Conservation (phyloP, 768 basidiomycete species). For the Jaapia argillacea region DNA sequence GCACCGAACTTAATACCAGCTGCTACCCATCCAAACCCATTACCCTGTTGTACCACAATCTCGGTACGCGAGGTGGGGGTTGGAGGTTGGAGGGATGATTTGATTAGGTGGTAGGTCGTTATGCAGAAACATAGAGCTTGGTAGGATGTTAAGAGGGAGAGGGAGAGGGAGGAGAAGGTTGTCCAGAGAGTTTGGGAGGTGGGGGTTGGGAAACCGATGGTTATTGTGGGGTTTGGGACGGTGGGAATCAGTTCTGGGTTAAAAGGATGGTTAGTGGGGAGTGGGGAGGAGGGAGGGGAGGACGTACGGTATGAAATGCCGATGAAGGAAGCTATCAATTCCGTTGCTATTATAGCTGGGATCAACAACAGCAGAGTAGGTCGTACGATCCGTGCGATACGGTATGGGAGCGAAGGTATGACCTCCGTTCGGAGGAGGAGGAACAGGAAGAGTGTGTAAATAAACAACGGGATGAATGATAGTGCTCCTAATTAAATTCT, state of each 20-base stretch:
- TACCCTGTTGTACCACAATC: conserved; percentile 34
- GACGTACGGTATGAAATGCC: conserved; percentile 48
- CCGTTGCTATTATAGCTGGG: conserved; percentile 41
- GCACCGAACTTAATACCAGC: conserved; percentile 51
- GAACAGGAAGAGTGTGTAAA: conserved; percentile 55
- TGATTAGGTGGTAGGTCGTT: conserved; percentile 46
- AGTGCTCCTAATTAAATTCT: conserved; percentile 25
- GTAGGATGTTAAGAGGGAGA: conserved; percentile 46
- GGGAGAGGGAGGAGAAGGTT: conserved; percentile 50
- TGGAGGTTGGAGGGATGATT: conserved; percentile 39
- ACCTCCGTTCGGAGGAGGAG: conserved; percentile 43
- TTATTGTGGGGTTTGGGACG: not conserved
- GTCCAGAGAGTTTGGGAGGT: conserved; percentile 33
- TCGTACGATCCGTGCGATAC: conserved; percentile 33
- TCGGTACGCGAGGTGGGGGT: no score
- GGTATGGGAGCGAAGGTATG: conserved; percentile 39
- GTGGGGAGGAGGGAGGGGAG: not conserved
- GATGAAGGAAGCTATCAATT: conserved; percentile 56
- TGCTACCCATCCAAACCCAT: conserved; percentile 61
- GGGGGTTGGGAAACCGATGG: conserved; percentile 31
- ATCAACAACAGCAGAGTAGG: conserved; percentile 41
- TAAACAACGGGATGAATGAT: conserved; percentile 57
- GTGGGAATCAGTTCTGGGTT: not conserved
- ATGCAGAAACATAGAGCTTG: conserved; percentile 52
- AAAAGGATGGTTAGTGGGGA: not conserved